A percentile compares a stretch with the other conserved stretches of the same genome.
Conservation (phyloP, 106 monocot species). For the Dioscorea zingiberensis region DNA sequence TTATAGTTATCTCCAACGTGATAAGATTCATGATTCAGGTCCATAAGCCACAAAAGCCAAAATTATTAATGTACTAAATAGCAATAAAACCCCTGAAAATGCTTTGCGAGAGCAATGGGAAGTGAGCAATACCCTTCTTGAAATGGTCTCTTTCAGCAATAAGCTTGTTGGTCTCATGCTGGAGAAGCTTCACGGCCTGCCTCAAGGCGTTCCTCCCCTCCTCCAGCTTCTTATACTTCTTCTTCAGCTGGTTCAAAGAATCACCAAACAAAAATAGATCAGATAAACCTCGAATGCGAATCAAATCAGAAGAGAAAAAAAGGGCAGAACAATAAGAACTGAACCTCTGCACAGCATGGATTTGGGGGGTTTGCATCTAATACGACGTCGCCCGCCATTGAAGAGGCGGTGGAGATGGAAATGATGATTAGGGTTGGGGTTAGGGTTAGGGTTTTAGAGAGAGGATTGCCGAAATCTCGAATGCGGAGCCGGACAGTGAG, state of each 20-base stretch:
- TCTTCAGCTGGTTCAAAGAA: slow-evolving; percentile 30
- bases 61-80: too few species aligned
- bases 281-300: not conserved
- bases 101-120: not conserved
- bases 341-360: slow-evolving; percentile 65
- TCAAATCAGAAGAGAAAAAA: not conserved
- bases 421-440: slow-evolving; percentile 8
- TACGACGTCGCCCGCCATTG: slow-evolving; percentile 45
- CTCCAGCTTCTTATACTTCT: slow-evolving; percentile 51
- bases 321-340: not conserved
- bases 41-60: too few species aligned
- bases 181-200: slow-evolving; percentile 51
- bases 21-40: not conserved
- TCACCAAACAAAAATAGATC: not conserved
- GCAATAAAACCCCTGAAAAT: not conserved
- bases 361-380: slow-evolving; percentile 24
- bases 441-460: not conserved
- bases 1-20: not conserved
- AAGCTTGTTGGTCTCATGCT: slow-evolving; percentile 25
- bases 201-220: slow-evolving; percentile 41
- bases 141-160: slow-evolving; percentile 37
- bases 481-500: too few species aligned
- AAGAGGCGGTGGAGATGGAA: not conserved
- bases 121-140: slow-evolving; percentile 36
- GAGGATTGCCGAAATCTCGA: not conserved